Evolutionary conservation across 2,329 filamentous ascomycete species (phyloP), one percentile per base, ranked within the genome.

Genomic region (Paraconiothyrium brasiliense): DNA sequence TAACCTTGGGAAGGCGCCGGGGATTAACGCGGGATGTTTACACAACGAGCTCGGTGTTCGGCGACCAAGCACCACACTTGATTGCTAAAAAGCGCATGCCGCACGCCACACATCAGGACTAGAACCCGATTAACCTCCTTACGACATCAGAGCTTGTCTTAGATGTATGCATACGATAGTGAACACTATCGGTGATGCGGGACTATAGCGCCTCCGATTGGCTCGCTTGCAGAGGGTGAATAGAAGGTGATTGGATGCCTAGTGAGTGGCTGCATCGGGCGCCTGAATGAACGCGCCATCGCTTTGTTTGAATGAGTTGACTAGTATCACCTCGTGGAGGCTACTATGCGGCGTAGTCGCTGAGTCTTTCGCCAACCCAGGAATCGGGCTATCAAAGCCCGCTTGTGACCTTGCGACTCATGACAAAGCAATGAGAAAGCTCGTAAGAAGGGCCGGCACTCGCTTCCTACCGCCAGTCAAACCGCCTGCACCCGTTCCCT

Each of bases 171-270:
- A 43, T n/a, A 24, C 22, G 6, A 24, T 37, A 20, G 32, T 51
- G 35, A n/a, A 43, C 13, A 37, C 13, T 20, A 34, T 43, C 22
- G 50, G 35, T 39, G 49, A 37, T 44, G 51, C 35, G 20, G 54
- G 54, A 56, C 54, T 56, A 34, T 48, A 16, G 41, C 27, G 54
- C 32, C 54, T 56, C 54, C 54, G 54, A 56, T 56, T 56, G 54
- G 54, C 20, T 56, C 54, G 54, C 54, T 56, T 48, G 43, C 27
- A 8, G 48, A 51, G 16, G 46, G 35, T 54, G 50, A 54, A 50
- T 50, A 8, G 13, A 30, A 44, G 27, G 30, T 27, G 14, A 35
- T 27, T 46, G 27, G 16, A 46, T 10, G 52, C 13, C 1, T 10
- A n/a, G 39, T 20, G 5, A 8, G 39, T 41, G 39, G 39, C 39